Evolutionary conservation across 2,329 filamentous ascomycete species (phyloP).

Genomic region (Hypomyces perniciosus): DNA sequence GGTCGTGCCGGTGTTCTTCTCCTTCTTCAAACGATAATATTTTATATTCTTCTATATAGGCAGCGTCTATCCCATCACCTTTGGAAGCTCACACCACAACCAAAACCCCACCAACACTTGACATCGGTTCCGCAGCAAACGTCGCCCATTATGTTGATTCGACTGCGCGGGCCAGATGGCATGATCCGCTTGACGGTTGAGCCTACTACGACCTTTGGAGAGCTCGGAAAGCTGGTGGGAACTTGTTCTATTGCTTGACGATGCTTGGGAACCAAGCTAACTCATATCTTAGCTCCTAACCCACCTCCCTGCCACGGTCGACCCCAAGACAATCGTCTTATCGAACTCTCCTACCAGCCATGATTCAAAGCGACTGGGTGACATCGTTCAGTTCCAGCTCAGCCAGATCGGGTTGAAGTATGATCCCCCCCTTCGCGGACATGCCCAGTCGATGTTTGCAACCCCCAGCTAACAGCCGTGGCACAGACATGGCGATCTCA

Average conservation of each 20-base stretch:
- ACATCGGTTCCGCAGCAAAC: background rate
- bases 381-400: constrained; percentile 52
- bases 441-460: constrained; percentile 10
- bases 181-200: constrained; percentile 81
- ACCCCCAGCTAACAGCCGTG: constrained; percentile 16
- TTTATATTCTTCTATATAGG: background rate
- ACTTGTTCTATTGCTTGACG: background rate
- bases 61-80: background rate
- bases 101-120: background rate
- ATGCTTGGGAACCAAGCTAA: background rate
- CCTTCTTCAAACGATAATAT: background rate
- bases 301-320: constrained; percentile 56
- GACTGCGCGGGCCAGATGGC: constrained; percentile 87
- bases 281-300: constrained; percentile 43
- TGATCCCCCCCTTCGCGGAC: constrained; percentile 14
- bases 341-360: constrained; percentile 55
- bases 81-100: background rate
- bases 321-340: constrained; percentile 53
- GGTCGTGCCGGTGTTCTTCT: background rate
- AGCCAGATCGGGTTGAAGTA: constrained; percentile 56
- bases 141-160: constrained; percentile 62
- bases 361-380: constrained; percentile 52
- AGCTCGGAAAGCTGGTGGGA: constrained; percentile 49
- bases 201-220: constrained; percentile 63
- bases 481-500: constrained; percentile 76